Evolutionary conservation across 495 filamentous ascomycete species (phyloP), one percentile per base, ranked within the genome.

Genomic region (Aspergillus hancockii): DNA sequence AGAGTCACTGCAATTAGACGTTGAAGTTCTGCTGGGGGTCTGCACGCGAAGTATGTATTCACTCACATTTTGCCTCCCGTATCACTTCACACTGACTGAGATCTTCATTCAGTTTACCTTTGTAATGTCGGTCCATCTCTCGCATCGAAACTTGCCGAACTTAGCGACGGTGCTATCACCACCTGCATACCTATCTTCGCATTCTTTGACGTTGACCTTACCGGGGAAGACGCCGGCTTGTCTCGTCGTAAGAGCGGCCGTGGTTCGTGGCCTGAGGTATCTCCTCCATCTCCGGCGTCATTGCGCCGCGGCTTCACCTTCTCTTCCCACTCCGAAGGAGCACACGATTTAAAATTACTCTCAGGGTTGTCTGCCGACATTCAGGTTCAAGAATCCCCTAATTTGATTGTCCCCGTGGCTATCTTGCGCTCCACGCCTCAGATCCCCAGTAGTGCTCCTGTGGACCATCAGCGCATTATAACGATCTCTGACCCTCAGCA

Each of bases 151-250:
- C 77, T 92, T 34, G 79, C 84, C 54, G 83, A 88, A 60, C 74
- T 93, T 41, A 86, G 87, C 63, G 87, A 89, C 63, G 71, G 74
- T 18, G 79, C 80, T n/a, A 79, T 80, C 61, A 77, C 75, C 52
- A 83, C 87, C 43, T 83, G 84, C 49, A 86, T 81, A 59, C 91
- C 91, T 43, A 89, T 88, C 3, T 79, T 95, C 49, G 88, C 92
- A 36, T 79, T 95, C 18, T 80, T 93, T 65, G 89, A 92, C 71
- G 85, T 89, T 52, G 76, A 80, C 22, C 65, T 75, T 19, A 50
- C 65, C 38, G 63, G 51, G 31, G 71, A 73, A 41, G 75, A 75
- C 28, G 54, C 64, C 19, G 67, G 68, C 50, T 18, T 69, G 46
- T 59, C 69, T 32, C 74, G 75, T 38, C 76, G 76, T 30, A 76